Evolutionary conservation across 352 stramenopile genomes (phyloP), one percentile per base, ranked within the genome.

Genomic region (Poterioochromonas sp.): DNA sequence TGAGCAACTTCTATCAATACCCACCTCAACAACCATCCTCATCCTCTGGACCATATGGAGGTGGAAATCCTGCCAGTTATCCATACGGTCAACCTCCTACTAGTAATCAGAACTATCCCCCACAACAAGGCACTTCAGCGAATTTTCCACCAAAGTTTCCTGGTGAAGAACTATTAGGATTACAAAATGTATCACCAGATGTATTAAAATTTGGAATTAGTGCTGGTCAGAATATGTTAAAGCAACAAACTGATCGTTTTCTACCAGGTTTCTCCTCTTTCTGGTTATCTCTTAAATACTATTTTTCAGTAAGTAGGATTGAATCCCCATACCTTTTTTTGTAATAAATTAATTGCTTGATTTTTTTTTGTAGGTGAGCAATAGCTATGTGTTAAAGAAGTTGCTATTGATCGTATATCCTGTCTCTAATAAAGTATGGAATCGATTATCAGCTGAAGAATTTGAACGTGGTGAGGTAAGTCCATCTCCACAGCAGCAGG

Each of bases 341-440:
- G n/a, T n/a, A n/a, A n/a, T n/a, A n/a, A n/a, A n/a, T n/a, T n/a
- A n/a, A n/a, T n/a, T 62, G 8, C 8, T 32, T 62, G 8, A 62
- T 22, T 62, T 8, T 80, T 93, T 93, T 65, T 93, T 94, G 77
- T 92, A 86, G 64, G 89, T 94, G 76, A 91, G 92, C 83, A 94
- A 93, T 83, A 90, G 84, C 79, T 94, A 93, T 79, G 89, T 94
- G 40, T 89, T 90, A 69, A 92, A 86, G 53, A 76, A 70, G 65
- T 35, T 76, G 53, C 18, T 1, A 15, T 78, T 43, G 1, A 26
- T 81, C 0, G 3, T 65, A 49, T 63, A 40, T 78, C 76, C 47
- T 26, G 20, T 82, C 15, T 20, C 5, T 37, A 76, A 62, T 62
- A 51, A 1, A 78, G 22, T 84, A 91, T 43, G 86, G 86, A 74